Evolutionary conservation across 2,329 filamentous ascomycete genomes (phyloP).

Genomic region (Alternaria postmessia): DNA sequence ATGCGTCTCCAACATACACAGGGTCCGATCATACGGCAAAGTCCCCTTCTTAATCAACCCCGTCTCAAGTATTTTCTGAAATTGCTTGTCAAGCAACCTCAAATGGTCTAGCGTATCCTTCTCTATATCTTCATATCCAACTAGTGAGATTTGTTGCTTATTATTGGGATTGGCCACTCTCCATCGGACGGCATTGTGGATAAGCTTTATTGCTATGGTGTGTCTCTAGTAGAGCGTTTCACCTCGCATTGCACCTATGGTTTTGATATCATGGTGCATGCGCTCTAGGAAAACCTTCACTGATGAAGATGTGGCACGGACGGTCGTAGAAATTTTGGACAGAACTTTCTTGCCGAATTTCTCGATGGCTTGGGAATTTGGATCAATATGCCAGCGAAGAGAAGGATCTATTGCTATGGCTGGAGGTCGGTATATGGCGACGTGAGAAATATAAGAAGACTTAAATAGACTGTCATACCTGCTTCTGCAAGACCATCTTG

Average conservation of each 20-base stretch:
- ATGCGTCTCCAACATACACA: background rate
- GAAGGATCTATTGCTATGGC: background rate
- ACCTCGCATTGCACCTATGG: background rate
- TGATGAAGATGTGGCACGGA: background rate
- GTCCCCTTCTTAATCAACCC: background rate
- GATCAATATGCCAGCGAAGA: background rate
- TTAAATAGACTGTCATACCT: background rate
- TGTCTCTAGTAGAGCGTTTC: background rate
- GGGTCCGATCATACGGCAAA: background rate
- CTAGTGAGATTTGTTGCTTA: background rate
- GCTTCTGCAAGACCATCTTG: background rate
- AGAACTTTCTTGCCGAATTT: background rate
- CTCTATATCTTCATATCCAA: background rate
- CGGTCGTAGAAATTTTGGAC: background rate
- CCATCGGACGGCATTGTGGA: background rate
- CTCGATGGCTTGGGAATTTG: background rate
- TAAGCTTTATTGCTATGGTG: background rate
- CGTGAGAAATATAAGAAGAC: too few relatives aligned
- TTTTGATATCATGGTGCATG: background rate
- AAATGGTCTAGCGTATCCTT: background rate
- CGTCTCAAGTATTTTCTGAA: background rate
- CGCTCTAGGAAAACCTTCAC: background rate
- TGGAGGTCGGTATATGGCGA: background rate
- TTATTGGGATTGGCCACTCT: background rate
- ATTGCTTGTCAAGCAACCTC: background rate